Percentiles rank a stretch among this genome's conserved stretches.
Evolutionary conservation across 1,139 yeast genomes (phyloP).

Genomic region (Blastobotrys aristatus): DNA sequence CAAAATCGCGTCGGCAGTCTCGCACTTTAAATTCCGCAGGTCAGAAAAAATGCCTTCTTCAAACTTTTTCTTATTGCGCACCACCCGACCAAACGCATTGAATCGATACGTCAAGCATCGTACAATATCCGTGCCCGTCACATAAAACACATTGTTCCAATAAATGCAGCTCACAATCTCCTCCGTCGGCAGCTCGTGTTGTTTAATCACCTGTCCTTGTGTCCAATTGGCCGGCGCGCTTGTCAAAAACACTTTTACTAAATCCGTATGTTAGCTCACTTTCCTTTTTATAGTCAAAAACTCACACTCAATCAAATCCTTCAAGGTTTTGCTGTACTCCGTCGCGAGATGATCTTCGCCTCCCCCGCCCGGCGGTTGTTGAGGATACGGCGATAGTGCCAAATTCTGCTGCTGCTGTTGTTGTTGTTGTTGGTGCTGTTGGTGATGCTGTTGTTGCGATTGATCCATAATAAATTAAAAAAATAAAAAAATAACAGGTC

Average conservation of each 20-base stretch:
- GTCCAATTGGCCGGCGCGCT: constrained; percentile 97
- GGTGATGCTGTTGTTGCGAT: constrained; percentile 2
- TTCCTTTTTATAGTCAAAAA: neutral
- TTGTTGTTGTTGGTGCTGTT: no score
- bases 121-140: constrained; percentile 95
- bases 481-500: neutral
- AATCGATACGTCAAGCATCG: constrained; percentile 86
- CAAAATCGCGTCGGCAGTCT: constrained; percentile 78
- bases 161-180: constrained; percentile 88
- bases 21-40: constrained; percentile 78
- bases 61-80: constrained; percentile 83
- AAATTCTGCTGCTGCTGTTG: no score
- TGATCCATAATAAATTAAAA: neutral
- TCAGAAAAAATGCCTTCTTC: constrained; percentile 97
- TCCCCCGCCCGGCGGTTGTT: no score
- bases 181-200: constrained; percentile 80
- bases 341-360: constrained; percentile 13
- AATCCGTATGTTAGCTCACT: neutral
- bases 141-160: constrained; percentile 86
- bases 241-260: constrained; percentile 64
- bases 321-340: constrained; percentile 16
- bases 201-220: constrained; percentile 77
- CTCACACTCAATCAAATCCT: constrained; percentile 14
- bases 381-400: no score
- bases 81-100: constrained; percentile 82